Percentiles rank a stretch among this genome's conserved stretches.
phyloP scores from a whole-genome alignment of 2,329 filamentous ascomycete species.

The Chlorencoelia australis region DNA sequence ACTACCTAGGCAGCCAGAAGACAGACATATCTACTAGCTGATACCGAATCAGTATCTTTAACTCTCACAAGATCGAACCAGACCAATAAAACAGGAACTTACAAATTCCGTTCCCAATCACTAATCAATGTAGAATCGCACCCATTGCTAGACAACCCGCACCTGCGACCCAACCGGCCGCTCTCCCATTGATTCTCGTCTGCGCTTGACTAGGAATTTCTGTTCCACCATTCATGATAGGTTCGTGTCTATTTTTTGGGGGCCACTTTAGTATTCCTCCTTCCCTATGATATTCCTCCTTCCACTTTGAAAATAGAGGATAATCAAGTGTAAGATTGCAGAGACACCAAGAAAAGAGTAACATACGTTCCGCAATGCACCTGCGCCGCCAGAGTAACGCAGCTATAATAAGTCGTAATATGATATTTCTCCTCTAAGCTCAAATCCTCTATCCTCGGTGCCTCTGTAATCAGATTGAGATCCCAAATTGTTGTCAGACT shows the following conservation, averaged over 20 bases:
- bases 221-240: conserved; percentile 20
- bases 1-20: no score
- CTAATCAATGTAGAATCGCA: conserved; percentile 3
- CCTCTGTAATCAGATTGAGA: conserved; percentile 7
- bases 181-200: conserved; percentile 1
- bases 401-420: conserved; percentile 23
- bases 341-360: not conserved
- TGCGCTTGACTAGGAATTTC: conserved; percentile 19
- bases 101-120: not conserved
- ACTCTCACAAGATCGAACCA: no score
- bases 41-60: no score
- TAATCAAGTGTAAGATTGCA: not conserved
- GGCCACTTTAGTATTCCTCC: not conserved
- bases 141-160: conserved; percentile 8
- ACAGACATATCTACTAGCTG: no score
- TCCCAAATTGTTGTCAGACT: conserved; percentile 4
- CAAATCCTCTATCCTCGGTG: conserved; percentile 7
- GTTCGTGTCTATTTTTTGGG: conserved; percentile 17
- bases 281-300: not conserved
- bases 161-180: conserved; percentile 2
- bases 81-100: not conserved
- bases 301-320: not conserved
- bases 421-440: conserved; percentile 21
- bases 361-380: conserved; percentile 21
- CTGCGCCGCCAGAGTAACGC: conserved; percentile 15